A percentile compares a stretch with the other conserved stretches of the same genome.
Conservation (phyloP, 495 filamentous ascomycete genomes). For the Neurospora terricola region DNA sequence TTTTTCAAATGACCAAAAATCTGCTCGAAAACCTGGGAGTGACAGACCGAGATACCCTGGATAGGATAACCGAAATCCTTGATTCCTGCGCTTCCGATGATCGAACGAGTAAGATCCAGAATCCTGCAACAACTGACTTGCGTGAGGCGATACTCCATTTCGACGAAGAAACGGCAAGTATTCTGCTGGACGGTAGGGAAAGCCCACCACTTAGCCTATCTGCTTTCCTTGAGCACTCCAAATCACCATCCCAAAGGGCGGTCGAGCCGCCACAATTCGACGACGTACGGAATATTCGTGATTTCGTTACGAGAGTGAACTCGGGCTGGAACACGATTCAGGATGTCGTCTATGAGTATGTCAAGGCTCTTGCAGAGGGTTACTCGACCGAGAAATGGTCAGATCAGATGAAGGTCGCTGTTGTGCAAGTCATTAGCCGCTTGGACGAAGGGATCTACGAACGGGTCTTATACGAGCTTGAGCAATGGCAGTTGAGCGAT, state of each 20-base stretch:
- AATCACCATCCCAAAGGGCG: conserved; percentile 45
- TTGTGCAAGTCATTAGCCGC: conserved; percentile 56
- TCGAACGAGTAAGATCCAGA: conserved; percentile 30
- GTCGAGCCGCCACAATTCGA: conserved; percentile 42
- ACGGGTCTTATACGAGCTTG: conserved; percentile 37
- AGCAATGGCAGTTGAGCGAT: conserved; percentile 13
- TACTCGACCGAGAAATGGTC: conserved; percentile 65
- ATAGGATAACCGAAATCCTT: conserved; percentile 42
- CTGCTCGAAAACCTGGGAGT: conserved; percentile 60
- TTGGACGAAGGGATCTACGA: conserved; percentile 60
- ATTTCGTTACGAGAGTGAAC: conserved; percentile 47
- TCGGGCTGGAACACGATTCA: conserved; percentile 46
- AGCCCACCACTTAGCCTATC: conserved; percentile 41
- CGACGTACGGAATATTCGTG: conserved; percentile 44
- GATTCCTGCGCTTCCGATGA: conserved; percentile 38
- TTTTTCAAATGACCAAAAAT: conserved; percentile 59
- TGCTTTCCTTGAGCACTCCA: conserved; percentile 72
- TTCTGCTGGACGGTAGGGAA: conserved; percentile 34
- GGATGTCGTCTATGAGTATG: conserved; percentile 56
- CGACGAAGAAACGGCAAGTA: conserved; percentile 30
- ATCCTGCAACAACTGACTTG: conserved; percentile 29
- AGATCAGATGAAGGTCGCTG: conserved; percentile 55
- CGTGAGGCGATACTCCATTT: conserved; percentile 32
- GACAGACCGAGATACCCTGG: conserved; percentile 38
- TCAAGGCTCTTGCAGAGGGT: conserved; percentile 46